Base-by-base conservation (phyloP, 1,139 yeast genomes). In the Candida buenavistaensis region DNA sequence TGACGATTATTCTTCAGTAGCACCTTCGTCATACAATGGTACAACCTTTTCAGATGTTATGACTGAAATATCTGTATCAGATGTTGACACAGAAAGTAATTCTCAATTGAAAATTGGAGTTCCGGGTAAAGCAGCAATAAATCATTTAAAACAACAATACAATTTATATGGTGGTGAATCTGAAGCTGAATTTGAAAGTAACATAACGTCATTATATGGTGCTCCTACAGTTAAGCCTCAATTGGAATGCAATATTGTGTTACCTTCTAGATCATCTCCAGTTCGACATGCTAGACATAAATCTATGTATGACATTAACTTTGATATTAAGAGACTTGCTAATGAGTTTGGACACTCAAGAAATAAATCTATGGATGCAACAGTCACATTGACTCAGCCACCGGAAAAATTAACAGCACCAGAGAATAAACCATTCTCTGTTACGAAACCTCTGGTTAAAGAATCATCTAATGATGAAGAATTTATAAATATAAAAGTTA, bases 241-340 rank as follows among this genome's bases (percentile, higher is more conserved):
- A 16, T 22, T 40, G 11, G 33, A 33, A 17, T 28, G 30, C 13
- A 31, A 31, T 26, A 5, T 23, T 13, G 8, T 28, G 5, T 14
- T 23, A 21, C 20, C 32, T n/a, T 20, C 30, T n/a, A 27, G 23
- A 27, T 10, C 37, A 5, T 52, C 68, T 8, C 70, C 71, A 5
- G 48, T 50, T 32, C 57, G 62, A 33, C 75, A 69, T 37, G 47
- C 58, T 12, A 63, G 75, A 29, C 65, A 64, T 32, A 60, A 59
- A 36, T 68, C 73, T 3, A 56, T 68, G 67, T 63, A 58, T 37
- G 57, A 57, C 34, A 66, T 69, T 30, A 62, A 64, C 25, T 61
- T 65, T 35, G 50, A 57, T 31, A 32, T 16, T 33, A 29, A 22
- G 14, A 24, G 20, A n/a, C 4, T 14, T 25, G 19, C 25, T 3